These are phyloP conservation scores for Globisporangium spinosum DNA, from an alignment of 352 stramenopile genomes.

Conservation along the genomic window DNA sequence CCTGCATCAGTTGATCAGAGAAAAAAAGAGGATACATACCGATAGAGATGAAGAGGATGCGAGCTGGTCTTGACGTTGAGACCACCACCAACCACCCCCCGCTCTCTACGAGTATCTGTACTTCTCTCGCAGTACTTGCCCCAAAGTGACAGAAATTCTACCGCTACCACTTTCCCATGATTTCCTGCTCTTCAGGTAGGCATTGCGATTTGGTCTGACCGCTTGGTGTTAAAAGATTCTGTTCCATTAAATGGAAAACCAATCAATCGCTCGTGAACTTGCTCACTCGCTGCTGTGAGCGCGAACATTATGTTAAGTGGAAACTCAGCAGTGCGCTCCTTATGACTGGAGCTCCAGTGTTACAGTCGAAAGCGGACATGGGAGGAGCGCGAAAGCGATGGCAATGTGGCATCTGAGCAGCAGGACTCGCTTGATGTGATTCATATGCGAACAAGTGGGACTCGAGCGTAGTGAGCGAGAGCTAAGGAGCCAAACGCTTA, in stretches of 20 bases:
- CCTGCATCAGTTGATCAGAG: neutral
- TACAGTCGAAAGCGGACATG: neutral
- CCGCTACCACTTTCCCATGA: neutral
- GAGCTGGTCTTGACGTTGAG: neutral
- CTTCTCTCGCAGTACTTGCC: neutral
- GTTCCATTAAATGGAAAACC: neutral
- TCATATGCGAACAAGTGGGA: neutral
- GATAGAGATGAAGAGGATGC: neutral
- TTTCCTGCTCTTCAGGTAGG: neutral
- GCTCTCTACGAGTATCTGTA: neutral
- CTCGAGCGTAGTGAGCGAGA: neutral
- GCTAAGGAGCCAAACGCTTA: neutral
- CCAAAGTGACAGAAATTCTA: neutral
- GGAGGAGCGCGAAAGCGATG: neutral
- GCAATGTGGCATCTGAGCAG: neutral
- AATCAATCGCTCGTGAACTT: neutral
- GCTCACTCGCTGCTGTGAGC: neutral
- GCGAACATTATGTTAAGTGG: neutral
- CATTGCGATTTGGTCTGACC: neutral
- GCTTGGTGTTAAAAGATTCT: neutral
- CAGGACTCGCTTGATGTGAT: neutral
- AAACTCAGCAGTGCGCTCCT: neutral
- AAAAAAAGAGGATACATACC: neutral
- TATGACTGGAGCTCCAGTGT: neutral
- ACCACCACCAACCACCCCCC: neutral